phyloP scores from a whole-genome alignment of 768 basidiomycete genomes.

The Boletus vinaceobasis region DNA sequence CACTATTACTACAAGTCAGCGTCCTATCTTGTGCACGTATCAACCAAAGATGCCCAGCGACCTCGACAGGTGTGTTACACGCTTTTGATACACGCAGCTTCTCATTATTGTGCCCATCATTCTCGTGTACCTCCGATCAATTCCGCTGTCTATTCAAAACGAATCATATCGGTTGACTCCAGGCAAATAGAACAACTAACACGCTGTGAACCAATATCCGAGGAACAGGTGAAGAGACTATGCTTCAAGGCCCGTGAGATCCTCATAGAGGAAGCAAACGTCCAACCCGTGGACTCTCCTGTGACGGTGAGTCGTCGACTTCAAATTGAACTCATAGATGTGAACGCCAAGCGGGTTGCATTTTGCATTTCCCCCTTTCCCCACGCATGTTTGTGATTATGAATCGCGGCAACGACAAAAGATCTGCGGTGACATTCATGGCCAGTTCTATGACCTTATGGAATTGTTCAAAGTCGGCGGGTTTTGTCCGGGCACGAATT shows the following conservation, averaged over 20 bases:
- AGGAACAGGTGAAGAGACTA: slow-evolving; percentile 91
- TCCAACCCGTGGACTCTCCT: slow-evolving; percentile 92
- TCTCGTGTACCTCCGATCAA: slow-evolving; percentile 25
- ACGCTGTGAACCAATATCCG: slow-evolving; percentile 92
- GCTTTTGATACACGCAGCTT: slow-evolving; percentile 27
- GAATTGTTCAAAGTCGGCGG: slow-evolving; percentile 94
- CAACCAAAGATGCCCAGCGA: slow-evolving; percentile 47
- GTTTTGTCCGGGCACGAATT: slow-evolving; percentile 89
- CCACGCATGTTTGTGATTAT: slow-evolving; percentile 1
- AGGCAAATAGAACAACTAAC: slow-evolving; percentile 95
- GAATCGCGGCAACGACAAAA: slow-evolving; percentile 26
- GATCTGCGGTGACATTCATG: slow-evolving; percentile 96
- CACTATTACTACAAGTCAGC: slow-evolving; percentile 30
- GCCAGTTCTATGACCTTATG: slow-evolving; percentile 95
- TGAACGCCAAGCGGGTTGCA: background rate
- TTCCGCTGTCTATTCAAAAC: slow-evolving; percentile 11
- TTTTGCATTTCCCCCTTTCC: background rate
- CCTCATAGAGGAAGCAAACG: slow-evolving; percentile 95
- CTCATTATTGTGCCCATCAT: slow-evolving; percentile 24
- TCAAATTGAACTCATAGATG: background rate
- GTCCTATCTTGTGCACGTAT: slow-evolving; percentile 23
- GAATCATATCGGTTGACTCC: slow-evolving; percentile 16
- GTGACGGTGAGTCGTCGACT: slow-evolving; percentile 69
- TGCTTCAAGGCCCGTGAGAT: slow-evolving; percentile 97
- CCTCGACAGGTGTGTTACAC: slow-evolving; percentile 50